These are phyloP conservation scores for Phialocephala subalpina DNA, from an alignment of 2,329 filamentous ascomycete genomes.

Conservation along the genomic window DNA sequence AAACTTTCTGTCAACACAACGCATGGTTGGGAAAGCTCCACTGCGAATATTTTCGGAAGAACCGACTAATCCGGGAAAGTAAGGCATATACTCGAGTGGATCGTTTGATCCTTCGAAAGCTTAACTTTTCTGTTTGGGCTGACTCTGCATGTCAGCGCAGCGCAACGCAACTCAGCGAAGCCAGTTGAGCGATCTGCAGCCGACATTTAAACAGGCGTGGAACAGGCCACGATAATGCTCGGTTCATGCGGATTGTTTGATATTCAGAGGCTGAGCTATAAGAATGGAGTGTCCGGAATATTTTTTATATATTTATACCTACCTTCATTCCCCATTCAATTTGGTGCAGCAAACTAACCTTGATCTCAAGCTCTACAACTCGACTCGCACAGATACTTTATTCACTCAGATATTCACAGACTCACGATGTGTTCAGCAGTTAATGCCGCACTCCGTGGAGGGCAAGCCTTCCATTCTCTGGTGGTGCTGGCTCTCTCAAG, in stretches of 20 bases:
- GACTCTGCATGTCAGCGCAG: neutral
- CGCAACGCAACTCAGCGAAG: neutral
- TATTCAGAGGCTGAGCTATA: neutral
- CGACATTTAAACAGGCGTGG: neutral
- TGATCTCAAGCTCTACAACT: neutral
- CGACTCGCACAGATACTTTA: neutral
- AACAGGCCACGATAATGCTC: neutral
- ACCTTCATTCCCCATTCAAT: neutral
- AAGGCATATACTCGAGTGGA: conserved; percentile 7
- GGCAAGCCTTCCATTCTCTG: conserved; percentile 11
- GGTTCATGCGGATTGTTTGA: conserved; percentile 9
- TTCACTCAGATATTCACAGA: neutral
- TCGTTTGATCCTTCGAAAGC: conserved; percentile 1
- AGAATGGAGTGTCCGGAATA: neutral
- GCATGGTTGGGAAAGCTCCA: neutral
- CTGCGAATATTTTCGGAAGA: neutral
- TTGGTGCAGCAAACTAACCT: neutral
- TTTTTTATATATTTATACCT: neutral
- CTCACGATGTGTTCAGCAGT: conserved; percentile 8
- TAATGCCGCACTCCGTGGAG: conserved; percentile 3
- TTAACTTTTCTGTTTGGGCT: neutral
- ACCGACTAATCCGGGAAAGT: neutral
- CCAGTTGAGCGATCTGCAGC: neutral
- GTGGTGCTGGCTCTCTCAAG: conserved; percentile 11
- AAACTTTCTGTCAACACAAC: conserved; percentile 6